These are phyloP conservation scores for Lachancea nothofagi DNA, from an alignment of 805 yeast genomes.

Conservation along the genomic window DNA sequence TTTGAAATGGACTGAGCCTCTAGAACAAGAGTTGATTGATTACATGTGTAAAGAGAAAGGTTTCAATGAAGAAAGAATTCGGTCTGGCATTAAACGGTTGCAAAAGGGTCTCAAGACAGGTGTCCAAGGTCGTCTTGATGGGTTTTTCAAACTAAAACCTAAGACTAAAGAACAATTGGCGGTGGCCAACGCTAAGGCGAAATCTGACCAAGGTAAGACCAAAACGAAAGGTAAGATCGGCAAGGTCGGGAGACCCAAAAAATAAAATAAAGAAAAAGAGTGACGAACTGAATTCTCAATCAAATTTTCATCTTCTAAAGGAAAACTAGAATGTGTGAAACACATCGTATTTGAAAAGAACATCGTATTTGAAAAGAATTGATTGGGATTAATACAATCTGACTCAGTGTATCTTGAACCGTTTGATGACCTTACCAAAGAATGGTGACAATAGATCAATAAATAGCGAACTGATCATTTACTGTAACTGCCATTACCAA, in stretches of 20 bases:
- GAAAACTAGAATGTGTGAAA: background rate
- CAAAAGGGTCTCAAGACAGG: slow-evolving; percentile 79
- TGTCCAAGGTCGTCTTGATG: slow-evolving; percentile 87
- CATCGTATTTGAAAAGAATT: background rate
- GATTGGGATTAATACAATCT: no score
- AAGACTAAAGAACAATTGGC: slow-evolving; percentile 44
- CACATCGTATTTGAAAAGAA: background rate
- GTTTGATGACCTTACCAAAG: no score
- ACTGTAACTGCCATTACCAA: no score
- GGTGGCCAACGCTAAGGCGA: slow-evolving; percentile 31
- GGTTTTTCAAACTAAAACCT: slow-evolving; percentile 71
- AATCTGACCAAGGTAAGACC: slow-evolving; percentile 24
- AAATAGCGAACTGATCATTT: no score
- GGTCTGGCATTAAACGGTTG: slow-evolving; percentile 79
- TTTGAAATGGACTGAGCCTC: slow-evolving; percentile 85
- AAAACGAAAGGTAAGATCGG: slow-evolving; percentile 21
- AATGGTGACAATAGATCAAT: no score
- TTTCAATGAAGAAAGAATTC: slow-evolving; percentile 87
- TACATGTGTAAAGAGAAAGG: slow-evolving; percentile 85
- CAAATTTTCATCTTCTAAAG: no score
- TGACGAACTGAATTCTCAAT: background rate
- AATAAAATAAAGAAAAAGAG: background rate
- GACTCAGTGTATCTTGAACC: no score
- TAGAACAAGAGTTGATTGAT: slow-evolving; percentile 73
- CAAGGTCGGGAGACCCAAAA: slow-evolving; percentile 16